Percentiles rank a stretch among this genome's conserved stretches.
Conservation (phyloP, 257 asterid genomes). For the Petunia axillaris region DNA sequence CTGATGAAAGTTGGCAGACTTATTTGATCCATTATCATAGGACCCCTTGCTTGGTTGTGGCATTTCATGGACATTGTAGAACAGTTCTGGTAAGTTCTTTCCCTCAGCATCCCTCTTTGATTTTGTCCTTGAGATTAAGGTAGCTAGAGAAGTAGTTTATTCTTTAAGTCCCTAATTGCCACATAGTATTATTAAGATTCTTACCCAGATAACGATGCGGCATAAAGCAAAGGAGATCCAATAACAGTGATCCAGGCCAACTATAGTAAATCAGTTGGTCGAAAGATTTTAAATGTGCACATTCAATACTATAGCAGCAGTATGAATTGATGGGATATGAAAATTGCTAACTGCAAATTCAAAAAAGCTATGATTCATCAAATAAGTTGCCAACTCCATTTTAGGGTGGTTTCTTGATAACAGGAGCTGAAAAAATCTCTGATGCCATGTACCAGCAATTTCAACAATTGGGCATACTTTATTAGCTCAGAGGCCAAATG, state of each 20-base stretch:
- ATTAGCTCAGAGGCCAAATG: conserved; percentile 10
- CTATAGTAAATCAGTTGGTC: not conserved
- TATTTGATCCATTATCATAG: too few relatives aligned
- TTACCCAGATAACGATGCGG: conserved; percentile 19
- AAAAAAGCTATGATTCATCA: conserved; percentile 27
- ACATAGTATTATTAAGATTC: conserved; percentile 2
- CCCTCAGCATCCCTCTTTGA: too few relatives aligned
- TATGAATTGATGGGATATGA: conserved; percentile 22
- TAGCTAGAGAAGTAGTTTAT: not conserved
- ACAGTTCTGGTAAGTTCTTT: too few relatives aligned
- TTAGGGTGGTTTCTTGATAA: conserved; percentile 27
- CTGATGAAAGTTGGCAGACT: too few relatives aligned
- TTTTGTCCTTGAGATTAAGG: not conserved
- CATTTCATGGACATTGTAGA: too few relatives aligned
- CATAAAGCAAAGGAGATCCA: conserved; percentile 2
- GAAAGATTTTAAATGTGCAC: not conserved
- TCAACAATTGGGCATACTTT: conserved; percentile 32
- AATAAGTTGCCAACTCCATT: conserved; percentile 30
- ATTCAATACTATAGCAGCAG: not conserved
- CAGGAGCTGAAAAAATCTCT: conserved; percentile 36
- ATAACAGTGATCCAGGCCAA: not conserved
- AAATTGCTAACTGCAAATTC: conserved; percentile 1
- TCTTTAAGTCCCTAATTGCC: conserved; percentile 10
- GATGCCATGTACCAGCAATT: conserved; percentile 31
- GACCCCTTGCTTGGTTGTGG: too few relatives aligned